Base-by-base conservation (phyloP, 352 stramenopile species). In the Pythium folliculosum region DNA sequence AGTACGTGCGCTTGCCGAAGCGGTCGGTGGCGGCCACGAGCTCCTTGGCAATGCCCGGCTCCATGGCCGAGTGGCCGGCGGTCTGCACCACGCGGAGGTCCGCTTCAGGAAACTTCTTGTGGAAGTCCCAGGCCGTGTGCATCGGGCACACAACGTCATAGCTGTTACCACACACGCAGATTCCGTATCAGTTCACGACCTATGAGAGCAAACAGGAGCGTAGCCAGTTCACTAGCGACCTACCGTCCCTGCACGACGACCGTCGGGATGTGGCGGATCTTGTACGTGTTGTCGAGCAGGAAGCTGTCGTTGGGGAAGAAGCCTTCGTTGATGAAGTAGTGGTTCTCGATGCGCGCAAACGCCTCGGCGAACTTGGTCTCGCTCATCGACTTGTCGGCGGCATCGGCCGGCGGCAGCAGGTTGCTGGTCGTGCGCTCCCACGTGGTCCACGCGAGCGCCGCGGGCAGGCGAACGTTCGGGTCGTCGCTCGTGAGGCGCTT, bases 311-410 rank as follows among this genome's bases (percentile, higher is more conserved):
- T 81, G 9, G 89, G 83, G 72, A 98, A 97, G 75, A 96, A 98
- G 22, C 88, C 92, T 51, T 91, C 85, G 77, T 98, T 86, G 44
- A 91, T 70, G 32, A 98, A 98, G 73, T 96, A 98, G 69, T 98
- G 92, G 78, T 95, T 97, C 76, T 98, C 92, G 64, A 98, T 98
- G 51, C 92, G 84, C 30, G 91, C 92, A 69, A 98, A 98, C 2
- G 92, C 89, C 65, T 96, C 82, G 9, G 90, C 85, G 64, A 97
- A 97, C 67, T 88, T 86, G 25, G 75, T 70, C 50, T 96, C 84
- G 37, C 71, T 77, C 78, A 91, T 94, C 47, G 84, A 92, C 77
- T 92, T 91, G 37, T 82, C 76, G n/a, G 76, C 80, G 0, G 82
- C 78, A 65, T 95, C 75, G 13, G 73, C 45, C 12, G 80, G 75